A percentile compares a stretch with the other conserved stretches of the same genome.
phyloP scores from a whole-genome alignment of 768 basidiomycete species.

The Boletus tomentosulus region DNA sequence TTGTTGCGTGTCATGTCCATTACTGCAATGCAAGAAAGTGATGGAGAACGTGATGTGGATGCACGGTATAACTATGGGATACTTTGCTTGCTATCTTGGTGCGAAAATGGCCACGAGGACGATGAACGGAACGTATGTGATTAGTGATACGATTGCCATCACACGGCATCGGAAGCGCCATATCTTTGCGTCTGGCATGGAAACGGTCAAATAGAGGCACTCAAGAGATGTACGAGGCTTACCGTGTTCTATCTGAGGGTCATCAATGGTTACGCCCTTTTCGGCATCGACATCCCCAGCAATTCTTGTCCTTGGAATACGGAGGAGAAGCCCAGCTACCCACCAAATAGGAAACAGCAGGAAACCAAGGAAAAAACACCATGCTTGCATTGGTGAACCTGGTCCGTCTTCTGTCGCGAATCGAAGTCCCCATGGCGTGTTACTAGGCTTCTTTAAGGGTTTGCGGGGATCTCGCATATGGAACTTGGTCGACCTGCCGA shows the following conservation, averaged over 20 bases:
- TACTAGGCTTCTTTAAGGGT: conserved; percentile 49
- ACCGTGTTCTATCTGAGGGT: conserved; percentile 79
- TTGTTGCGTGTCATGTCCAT: conserved; percentile 14
- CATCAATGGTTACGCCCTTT: conserved; percentile 70
- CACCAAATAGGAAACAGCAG: conserved; percentile 56
- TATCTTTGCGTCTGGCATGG: conserved; percentile 55
- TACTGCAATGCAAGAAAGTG: conserved; percentile 24
- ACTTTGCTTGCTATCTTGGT: conserved; percentile 26
- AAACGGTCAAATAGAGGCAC: conserved; percentile 3
- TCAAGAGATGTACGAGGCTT: conserved; percentile 23
- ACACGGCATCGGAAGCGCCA: conserved; percentile 77
- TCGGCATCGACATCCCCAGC: conserved; percentile 54
- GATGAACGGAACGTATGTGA: conserved; percentile 80
- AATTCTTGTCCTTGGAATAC: conserved; percentile 58
- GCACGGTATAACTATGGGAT: conserved; percentile 8
- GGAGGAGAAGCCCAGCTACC: conserved; percentile 53
- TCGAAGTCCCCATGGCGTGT: conserved; percentile 60
- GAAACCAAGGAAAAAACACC: conserved; percentile 77
- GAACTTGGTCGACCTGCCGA: conserved; percentile 54
- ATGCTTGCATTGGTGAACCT: conserved; percentile 58
- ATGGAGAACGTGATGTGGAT: conserved; percentile 8
- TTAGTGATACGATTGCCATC: conserved; percentile 60
- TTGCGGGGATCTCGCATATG: conserved; percentile 80
- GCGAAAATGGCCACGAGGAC: conserved; percentile 66
- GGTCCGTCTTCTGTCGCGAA: conserved; percentile 51